Base-by-base conservation (phyloP, 2,329 filamentous ascomycete genomes). In the Elsinoe perseae region DNA sequence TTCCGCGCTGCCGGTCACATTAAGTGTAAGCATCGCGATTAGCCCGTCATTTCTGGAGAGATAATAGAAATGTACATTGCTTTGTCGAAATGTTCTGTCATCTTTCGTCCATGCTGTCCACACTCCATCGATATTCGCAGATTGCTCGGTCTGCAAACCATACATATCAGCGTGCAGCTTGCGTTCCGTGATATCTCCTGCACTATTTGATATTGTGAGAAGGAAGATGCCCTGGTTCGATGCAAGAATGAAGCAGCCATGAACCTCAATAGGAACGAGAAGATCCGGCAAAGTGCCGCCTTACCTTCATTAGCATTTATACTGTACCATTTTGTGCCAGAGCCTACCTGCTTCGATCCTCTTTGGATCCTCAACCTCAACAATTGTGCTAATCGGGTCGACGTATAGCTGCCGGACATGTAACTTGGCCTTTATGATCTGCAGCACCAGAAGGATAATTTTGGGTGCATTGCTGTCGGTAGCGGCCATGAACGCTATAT, bases 401-500 rank as follows among this genome's bases (percentile, higher is more conserved):
- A 52, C 4, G 16, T 14, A 8, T 25, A 52, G 18, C 32, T 52
- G 28, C 30, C 48, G 28, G 10, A 38, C 9, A n/a, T 25, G 38
- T n/a, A 52, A 4, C 16, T 38, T 52, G 2, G 48, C 30, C 16
- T 52, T 52, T 16, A 52, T 52, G 48, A 21, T 20, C 27, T 36
- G 28, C 16, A 52, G 4, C 20, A 38, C 10, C 14, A 52, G 48
- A 10, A 52, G 30, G 16, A 30, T 27, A 4, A 14, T 25, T 30
- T 10, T 25, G n/a, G n/a, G 9, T 6, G 12, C 25, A 32, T 20
- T 27, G 12, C 18, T 32, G 14, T 7, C 12, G 25, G 44, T 9
- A n/a, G n/a, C n/a, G 5, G 4, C 6, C 44, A 23, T 36, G 61
- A 97, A 98, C 20, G 90, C 86, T 77, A 96, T 84, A 63, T 89